phyloP scores from a whole-genome alignment of 2,329 filamentous ascomycete species.

The Trichoderma brevicompactum region DNA sequence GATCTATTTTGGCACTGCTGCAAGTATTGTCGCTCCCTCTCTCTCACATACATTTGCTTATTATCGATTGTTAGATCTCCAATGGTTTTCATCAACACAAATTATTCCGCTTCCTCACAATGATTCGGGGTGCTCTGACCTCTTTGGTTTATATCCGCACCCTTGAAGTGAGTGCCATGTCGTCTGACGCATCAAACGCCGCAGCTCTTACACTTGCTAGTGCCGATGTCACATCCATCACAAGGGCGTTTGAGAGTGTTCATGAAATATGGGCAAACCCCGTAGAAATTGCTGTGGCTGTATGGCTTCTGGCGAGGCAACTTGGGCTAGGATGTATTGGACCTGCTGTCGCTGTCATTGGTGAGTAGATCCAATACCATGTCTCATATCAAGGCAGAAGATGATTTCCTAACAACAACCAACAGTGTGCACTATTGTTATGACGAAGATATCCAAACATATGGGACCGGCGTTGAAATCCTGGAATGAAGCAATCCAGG shows the following conservation, averaged over 20 bases:
- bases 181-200: slow-evolving; percentile 38
- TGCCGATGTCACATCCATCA: slow-evolving; percentile 47
- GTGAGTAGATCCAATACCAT: slow-evolving; percentile 1
- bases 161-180: slow-evolving; percentile 34
- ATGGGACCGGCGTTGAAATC: background rate
- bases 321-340: slow-evolving; percentile 34
- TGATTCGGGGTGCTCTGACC: slow-evolving; percentile 43
- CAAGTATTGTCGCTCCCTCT: slow-evolving; percentile 30
- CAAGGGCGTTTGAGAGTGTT: slow-evolving; percentile 35
- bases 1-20: slow-evolving; percentile 48
- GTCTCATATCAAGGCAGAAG: slow-evolving; percentile 31
- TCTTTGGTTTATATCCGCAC: slow-evolving; percentile 56
- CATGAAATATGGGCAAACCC: slow-evolving; percentile 44
- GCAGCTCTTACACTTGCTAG: slow-evolving; percentile 50
- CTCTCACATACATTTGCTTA: no score
- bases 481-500: slow-evolving; percentile 38
- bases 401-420: background rate
- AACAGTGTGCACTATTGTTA: no score
- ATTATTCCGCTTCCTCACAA: slow-evolving; percentile 42
- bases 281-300: slow-evolving; percentile 42
- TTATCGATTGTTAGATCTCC: background rate
- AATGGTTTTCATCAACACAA: slow-evolving; percentile 24
- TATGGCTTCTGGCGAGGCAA: slow-evolving; percentile 42
- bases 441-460: no score
- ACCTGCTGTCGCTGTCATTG: slow-evolving; percentile 34